These are phyloP conservation scores for Acmispon strigosus DNA, from an alignment of 306 rosid species.

Conservation along the genomic window DNA sequence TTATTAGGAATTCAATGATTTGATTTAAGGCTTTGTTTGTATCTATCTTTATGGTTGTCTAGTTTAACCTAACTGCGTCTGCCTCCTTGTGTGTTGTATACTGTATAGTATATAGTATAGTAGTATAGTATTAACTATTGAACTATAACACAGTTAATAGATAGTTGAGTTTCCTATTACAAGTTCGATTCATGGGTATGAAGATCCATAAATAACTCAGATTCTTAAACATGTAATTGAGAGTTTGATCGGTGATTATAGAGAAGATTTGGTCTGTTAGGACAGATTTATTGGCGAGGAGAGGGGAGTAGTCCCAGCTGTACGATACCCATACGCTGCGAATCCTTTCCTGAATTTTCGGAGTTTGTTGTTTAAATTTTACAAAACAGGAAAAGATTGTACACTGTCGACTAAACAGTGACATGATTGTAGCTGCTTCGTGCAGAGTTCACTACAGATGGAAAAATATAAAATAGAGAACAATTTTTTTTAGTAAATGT, in stretches of 20 bases:
- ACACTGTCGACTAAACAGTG: background rate
- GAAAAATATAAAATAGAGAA: background rate
- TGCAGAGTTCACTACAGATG: background rate
- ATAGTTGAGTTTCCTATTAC: too few species aligned
- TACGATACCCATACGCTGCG: background rate
- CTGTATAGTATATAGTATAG: background rate
- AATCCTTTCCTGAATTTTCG: slow-evolving; percentile 13
- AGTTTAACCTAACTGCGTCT: background rate
- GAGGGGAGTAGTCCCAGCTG: too few species aligned
- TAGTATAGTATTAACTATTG: background rate
- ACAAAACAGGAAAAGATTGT: background rate
- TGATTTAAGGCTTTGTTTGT: background rate
- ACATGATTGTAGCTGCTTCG: background rate
- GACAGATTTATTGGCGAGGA: too few species aligned
- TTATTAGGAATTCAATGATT: background rate
- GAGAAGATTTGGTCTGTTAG: too few species aligned
- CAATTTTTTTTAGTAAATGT: background rate
- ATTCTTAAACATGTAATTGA: too few species aligned
- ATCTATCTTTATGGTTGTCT: background rate
- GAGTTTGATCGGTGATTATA: too few species aligned
- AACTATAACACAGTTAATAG: too few species aligned
- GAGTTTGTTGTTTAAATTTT: slow-evolving; percentile 10
- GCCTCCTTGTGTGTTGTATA: background rate
- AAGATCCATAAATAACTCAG: too few species aligned
- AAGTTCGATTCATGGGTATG: too few species aligned